Percentiles rank a stretch among this genome's conserved stretches.
phyloP scores from a whole-genome alignment of 1,284 basidiomycete species.

The Inonotus obliquus region DNA sequence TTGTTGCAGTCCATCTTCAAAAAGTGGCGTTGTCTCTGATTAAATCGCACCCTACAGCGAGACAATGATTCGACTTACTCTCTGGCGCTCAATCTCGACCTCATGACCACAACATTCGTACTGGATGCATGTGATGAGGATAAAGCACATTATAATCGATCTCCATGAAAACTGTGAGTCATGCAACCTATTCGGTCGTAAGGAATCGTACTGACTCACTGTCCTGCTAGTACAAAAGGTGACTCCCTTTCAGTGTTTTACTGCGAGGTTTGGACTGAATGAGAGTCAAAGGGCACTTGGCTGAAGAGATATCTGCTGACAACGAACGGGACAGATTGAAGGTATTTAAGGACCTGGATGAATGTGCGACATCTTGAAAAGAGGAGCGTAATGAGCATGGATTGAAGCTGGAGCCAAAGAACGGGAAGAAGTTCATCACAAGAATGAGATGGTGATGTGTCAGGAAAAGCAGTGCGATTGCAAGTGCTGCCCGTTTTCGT shows the following conservation, averaged over 20 bases:
- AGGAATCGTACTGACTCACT: background rate
- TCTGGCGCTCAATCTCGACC: slow-evolving; percentile 31
- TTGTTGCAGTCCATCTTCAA: slow-evolving; percentile 43
- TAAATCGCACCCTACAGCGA: background rate
- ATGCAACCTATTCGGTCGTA: background rate
- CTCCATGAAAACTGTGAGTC: background rate
- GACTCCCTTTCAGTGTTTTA: background rate
- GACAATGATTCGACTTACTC: slow-evolving; percentile 26
- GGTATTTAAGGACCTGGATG: slow-evolving; percentile 8
- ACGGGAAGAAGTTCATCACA: background rate
- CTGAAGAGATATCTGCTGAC: background rate
- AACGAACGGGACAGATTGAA: background rate
- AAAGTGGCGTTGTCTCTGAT: background rate
- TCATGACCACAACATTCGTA: slow-evolving; percentile 34
- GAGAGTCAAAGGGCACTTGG: background rate
- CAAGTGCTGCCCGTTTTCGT: background rate
- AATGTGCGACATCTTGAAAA: background rate
- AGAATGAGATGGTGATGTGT: background rate
- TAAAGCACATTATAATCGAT: slow-evolving; percentile 38
- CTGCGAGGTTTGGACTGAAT: background rate
- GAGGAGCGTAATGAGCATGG: background rate
- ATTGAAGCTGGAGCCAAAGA: background rate
- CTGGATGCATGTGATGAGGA: slow-evolving; percentile 32
- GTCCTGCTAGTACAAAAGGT: too few relatives aligned
- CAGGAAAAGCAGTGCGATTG: slow-evolving; percentile 2